Conservation (phyloP, 495 filamentous ascomycete species). For the Talaromyces adpressus region DNA sequence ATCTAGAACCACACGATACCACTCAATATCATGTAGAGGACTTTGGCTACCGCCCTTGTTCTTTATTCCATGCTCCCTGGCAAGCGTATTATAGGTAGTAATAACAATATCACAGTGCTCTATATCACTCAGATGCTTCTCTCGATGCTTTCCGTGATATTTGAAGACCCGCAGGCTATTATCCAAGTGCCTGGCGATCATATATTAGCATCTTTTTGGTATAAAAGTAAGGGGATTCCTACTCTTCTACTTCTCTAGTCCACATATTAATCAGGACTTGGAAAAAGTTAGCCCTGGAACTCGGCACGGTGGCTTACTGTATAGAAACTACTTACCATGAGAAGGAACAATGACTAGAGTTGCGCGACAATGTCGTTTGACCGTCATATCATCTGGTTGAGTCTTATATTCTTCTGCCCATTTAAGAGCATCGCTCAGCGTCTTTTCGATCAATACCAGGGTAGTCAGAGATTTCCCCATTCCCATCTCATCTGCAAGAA, state of each 20-base stretch:
- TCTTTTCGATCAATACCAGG: constrained; percentile 40
- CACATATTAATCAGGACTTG: constrained; percentile 11
- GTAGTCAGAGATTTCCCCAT: constrained; percentile 20
- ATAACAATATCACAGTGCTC: constrained; percentile 11
- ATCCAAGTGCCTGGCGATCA: constrained; percentile 6
- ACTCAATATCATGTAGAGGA: constrained; percentile 13
- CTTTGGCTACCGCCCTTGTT: neutral
- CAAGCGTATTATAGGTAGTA: constrained; percentile 14
- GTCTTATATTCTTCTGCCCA: neutral
- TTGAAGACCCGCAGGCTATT: constrained; percentile 1
- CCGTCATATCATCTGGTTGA: neutral
- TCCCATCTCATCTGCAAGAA: constrained; percentile 22
- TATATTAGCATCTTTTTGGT: neutral
- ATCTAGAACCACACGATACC: constrained; percentile 37
- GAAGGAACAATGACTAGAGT: constrained; percentile 31
- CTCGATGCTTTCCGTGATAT: constrained; percentile 7
- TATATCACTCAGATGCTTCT: neutral
- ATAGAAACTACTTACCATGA: constrained; percentile 16
- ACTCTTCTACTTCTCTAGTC: constrained; percentile 9
- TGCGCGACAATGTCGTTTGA: neutral
- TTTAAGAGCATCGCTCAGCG: constrained; percentile 21
- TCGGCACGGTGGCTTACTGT: neutral
- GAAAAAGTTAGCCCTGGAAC: neutral
- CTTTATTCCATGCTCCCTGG: constrained; percentile 5
- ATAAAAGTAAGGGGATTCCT: neutral